Base-by-base conservation (phyloP, 2,329 filamentous ascomycete species). In the Colletotrichum camelliae region DNA sequence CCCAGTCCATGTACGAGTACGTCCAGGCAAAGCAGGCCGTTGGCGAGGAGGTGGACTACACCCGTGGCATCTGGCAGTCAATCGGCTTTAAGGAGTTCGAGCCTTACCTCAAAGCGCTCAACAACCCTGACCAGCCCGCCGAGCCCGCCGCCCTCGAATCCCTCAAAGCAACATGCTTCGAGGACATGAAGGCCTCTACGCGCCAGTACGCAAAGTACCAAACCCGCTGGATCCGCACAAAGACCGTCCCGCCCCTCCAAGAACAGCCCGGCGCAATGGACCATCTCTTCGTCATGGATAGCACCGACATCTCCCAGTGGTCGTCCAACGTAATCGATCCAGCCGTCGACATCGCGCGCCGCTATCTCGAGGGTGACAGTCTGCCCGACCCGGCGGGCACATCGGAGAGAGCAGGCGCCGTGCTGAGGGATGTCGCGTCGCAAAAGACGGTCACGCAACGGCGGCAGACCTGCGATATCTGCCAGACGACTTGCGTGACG, bases 31-130 rank as follows among this genome's bases (percentile, higher is more conserved):
- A 81, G 21, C 77, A 82, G 0, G 81, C 85, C 0, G 80, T 86
- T 2, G 93, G 92, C 0, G 83, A 87, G 2, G 78, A 84, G 0
- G 85, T 97, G 3, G 95, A 98, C 81, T 89, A 92, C 78, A 94
- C 91, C 2, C 92, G 93, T 69, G 97, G 97, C 1, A 97, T 99
- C 58, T 99, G 96, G 96, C 94, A 98, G 69, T 97, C 96, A 1
- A 99, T 99, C 77, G 97, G 97, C 1, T 98, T 96, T 85, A 98
- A 97, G 82, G 95, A 99, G 81, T 94, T 98, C 81, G 90, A 94
- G 73, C 89, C 91, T 0, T 98, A 96, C 80, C 86, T 96, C 29
- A 80, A 85, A 3, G 89, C 90, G 2, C 75, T 87, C 16, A 79
- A 85, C 78, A 8, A 72, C 72, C 12, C 64, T 5, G 48, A 60